Evolutionary conservation across 441 rosid genomes (phyloP).

Genomic region (Pelargonium myrrhifolium): DNA sequence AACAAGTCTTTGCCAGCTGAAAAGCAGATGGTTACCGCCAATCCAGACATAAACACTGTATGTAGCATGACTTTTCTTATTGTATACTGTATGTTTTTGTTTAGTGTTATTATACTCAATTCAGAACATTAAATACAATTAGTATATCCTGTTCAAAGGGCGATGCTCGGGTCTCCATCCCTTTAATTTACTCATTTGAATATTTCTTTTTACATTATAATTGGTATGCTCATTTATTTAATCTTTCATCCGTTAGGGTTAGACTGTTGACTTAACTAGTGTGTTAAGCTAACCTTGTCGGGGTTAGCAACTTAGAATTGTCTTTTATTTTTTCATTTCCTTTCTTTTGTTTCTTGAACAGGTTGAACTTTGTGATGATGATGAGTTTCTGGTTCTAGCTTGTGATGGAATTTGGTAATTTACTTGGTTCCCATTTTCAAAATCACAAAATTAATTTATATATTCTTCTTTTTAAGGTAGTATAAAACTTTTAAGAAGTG

Average conservation of each 20-base stretch:
- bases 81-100: not conserved
- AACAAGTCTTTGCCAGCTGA: slow-evolving; percentile 44
- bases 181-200: too few species aligned
- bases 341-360: slow-evolving; percentile 22
- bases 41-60: slow-evolving; percentile 68
- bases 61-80: slow-evolving; percentile 10
- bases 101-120: not conserved
- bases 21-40: slow-evolving; percentile 38
- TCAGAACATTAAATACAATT: not conserved
- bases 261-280: not conserved
- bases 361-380: slow-evolving; percentile 92
- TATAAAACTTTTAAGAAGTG: too few species aligned
- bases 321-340: slow-evolving; percentile 9
- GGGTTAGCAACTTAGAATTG: not conserved
- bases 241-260: not conserved
- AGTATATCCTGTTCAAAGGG: not conserved
- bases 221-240: too few species aligned
- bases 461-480: not conserved
- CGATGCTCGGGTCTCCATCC: too few species aligned
- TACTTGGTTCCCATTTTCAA: not conserved
- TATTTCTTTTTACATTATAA: too few species aligned
- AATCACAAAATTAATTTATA: not conserved
- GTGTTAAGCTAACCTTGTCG: not conserved
- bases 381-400: slow-evolving; percentile 85
- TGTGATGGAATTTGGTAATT: slow-evolving; percentile 82